phyloP scores from a whole-genome alignment of 257 asterid species.

The Phtheirospermum japonicum region DNA sequence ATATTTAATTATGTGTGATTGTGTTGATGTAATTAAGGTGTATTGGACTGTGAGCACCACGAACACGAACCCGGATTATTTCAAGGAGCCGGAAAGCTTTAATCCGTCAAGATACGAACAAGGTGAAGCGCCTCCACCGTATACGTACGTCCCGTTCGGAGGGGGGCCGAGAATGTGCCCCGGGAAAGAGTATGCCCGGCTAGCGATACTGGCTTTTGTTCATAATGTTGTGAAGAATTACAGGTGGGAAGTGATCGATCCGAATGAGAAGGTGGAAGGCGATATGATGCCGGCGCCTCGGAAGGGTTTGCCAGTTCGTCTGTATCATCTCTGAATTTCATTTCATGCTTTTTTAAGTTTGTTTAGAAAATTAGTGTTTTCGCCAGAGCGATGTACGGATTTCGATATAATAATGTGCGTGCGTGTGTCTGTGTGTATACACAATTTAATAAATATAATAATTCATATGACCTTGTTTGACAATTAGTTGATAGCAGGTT shows the following conservation, averaged over 20 bases:
- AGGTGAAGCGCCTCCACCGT: constrained; percentile 45
- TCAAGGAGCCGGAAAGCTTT: constrained; percentile 53
- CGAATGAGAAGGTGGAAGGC: constrained; percentile 63
- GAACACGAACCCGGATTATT: constrained; percentile 47
- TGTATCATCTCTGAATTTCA: constrained; percentile 23
- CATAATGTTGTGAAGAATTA: constrained; percentile 54
- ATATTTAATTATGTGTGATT: too few relatives aligned
- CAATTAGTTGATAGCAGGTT: too few relatives aligned
- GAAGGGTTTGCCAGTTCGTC: constrained; percentile 60
- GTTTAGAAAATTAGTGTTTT: too few relatives aligned
- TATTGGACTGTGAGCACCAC: constrained; percentile 73
- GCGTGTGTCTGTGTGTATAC: too few relatives aligned
- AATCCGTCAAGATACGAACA: constrained; percentile 60
- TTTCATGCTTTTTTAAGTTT: too few relatives aligned
- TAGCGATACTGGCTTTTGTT: constrained; percentile 50
- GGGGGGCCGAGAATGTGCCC: constrained; percentile 84
- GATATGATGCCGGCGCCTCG: constrained; percentile 82
- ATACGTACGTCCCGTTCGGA: constrained; percentile 63
- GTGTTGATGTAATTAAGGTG: too few relatives aligned
- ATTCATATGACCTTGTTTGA: too few relatives aligned
- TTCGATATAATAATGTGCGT: too few relatives aligned
- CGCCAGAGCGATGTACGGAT: too few relatives aligned
- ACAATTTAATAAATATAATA: too few relatives aligned
- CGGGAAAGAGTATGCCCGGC: constrained; percentile 76
- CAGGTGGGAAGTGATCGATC: constrained; percentile 57